Evolutionary conservation across 192 early-diverging fungal species (phyloP), one percentile per base, ranked within the genome.

Genomic region (Coemansia guatemalensis): DNA sequence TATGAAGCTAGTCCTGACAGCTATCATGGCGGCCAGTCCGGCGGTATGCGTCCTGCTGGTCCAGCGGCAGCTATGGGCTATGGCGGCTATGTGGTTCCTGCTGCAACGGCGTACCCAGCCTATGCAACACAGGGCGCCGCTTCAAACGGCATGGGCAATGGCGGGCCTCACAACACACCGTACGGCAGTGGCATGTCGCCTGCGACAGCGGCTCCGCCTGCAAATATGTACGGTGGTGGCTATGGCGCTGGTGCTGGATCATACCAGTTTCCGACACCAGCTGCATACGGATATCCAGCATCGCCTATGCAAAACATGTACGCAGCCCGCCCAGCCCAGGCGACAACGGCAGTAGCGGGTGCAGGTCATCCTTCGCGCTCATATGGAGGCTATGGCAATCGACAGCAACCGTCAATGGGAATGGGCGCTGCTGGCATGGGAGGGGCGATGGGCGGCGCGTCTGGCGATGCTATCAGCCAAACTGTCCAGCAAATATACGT

Each of bases 401-500:
- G 71, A 54, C 56, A 39, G 5, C 76, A 67, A 56, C 33, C 64
- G 27, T 14, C 56, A 9, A 57, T 60, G 26, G 68, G 41, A 8
- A 60, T 64, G 56, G 66, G 66, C 32, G 30, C 47, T 27, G 50
- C 51, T 12, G 32, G 51, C 22, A 30, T n/a, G n/a, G 23, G 50
- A 6, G 47, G 27, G 18, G 32, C 49, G 22, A 26, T 48, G 35
- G 53, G 59, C n/a, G 67, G 71, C 1, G 39, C 50, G 11, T 56
- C 60, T 3, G 22, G 51, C 6, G 50, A 52, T 21, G 49, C 64
- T 27, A 61, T 53, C 8, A 62, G 64, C 7, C 77, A 80, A 65
- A 74, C 78, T 12, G 65, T 81, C 9, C 79, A 82, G 66, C 74
- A 82, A 53, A 82, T 82, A 26, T 82, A 75, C 49, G 71, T 82